Evolutionary conservation across 2,329 filamentous ascomycete genomes (phyloP).

Genomic region (Colletotrichum sp.): DNA sequence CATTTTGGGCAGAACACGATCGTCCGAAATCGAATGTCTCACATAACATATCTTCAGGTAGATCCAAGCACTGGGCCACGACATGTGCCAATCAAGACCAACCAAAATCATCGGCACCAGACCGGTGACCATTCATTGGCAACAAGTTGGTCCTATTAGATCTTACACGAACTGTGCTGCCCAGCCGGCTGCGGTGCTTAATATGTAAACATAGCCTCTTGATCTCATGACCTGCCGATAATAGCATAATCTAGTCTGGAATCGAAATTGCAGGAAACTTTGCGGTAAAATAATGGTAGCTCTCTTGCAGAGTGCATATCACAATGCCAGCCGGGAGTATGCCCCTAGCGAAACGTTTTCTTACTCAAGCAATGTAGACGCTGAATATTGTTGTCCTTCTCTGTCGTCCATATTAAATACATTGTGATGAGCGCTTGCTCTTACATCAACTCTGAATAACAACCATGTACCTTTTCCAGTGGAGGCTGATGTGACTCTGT

Average conservation of each 20-base stretch:
- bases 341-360: not conserved
- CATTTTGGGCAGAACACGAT: not conserved
- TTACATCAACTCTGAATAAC: no score
- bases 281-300: not conserved
- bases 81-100: rapidly evolving
- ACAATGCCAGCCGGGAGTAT: not conserved
- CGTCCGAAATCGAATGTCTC: not conserved
- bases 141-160: no score
- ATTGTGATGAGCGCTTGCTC: no score
- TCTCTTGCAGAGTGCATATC: no score
- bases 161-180: no score
- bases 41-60: not conserved
- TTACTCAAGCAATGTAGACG: not conserved
- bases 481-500: not conserved
- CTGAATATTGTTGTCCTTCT: not conserved
- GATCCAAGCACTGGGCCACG: no score
- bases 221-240: not conserved
- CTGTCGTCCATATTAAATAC: no score
- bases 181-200: not conserved
- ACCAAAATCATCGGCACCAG: rapidly evolving
- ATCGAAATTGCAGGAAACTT: not conserved
- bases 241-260: not conserved
- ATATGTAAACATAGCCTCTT: not conserved
- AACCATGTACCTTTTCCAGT: not conserved
- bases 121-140: not conserved